Evolutionary conservation across 2,329 filamentous ascomycete species (phyloP).

Genomic region (Penicillium concentricum): DNA sequence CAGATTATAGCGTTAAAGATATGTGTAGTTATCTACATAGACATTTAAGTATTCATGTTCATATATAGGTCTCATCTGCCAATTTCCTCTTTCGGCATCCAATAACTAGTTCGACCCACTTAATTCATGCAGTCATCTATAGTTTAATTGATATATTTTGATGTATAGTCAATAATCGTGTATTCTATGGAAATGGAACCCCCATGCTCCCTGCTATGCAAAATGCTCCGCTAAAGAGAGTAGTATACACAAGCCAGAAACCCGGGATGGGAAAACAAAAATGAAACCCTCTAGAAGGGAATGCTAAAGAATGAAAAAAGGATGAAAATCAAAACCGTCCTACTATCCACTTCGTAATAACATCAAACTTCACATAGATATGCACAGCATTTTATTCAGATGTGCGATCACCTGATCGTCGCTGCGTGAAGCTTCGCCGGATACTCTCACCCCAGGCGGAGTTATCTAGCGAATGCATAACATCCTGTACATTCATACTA

Average conservation of each 20-base stretch:
- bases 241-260: slow-evolving; percentile 15
- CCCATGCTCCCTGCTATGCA: slow-evolving; percentile 27
- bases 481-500: slow-evolving; percentile 70
- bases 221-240: slow-evolving; percentile 13
- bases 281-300: not conserved
- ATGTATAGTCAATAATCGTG: not conserved
- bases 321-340: slow-evolving; percentile 2
- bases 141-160: not conserved
- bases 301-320: slow-evolving; percentile 7
- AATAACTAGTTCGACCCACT: slow-evolving; percentile 19
- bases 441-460: slow-evolving; percentile 94
- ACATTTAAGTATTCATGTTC: not conserved
- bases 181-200: slow-evolving; percentile 10
- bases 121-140: slow-evolving; percentile 12
- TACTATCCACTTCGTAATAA: slow-evolving; percentile 6
- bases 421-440: slow-evolving; percentile 75
- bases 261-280: no score
- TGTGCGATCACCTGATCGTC: slow-evolving; percentile 41
- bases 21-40: no score
- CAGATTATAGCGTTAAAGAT: no score
- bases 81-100: slow-evolving; percentile 7
- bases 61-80: not conserved
- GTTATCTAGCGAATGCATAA: slow-evolving; percentile 81
- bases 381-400: slow-evolving; percentile 10
- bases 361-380: slow-evolving; percentile 12